phyloP scores from a whole-genome alignment of 2,329 filamentous ascomycete species.

The Trichoderma semiorbis region DNA sequence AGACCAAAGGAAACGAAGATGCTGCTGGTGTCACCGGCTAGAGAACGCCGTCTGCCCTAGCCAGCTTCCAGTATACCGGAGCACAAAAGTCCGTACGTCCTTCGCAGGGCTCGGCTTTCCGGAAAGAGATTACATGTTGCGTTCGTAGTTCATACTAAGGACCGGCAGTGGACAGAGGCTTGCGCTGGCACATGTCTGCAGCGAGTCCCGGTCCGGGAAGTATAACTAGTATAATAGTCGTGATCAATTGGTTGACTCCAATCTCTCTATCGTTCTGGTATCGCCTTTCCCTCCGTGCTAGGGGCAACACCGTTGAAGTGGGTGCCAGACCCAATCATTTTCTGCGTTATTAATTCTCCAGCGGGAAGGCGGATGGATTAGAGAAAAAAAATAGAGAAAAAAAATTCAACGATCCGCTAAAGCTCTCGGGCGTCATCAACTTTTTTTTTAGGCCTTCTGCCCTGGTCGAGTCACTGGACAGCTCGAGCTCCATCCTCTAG shows the following conservation, averaged over 20 bases:
- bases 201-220: neutral
- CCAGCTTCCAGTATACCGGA: neutral
- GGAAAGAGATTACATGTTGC: neutral
- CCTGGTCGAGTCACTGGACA: slow-evolving; percentile 6
- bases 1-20: neutral
- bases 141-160: neutral
- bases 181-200: neutral
- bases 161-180: neutral
- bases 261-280: neutral
- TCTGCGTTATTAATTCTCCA: slow-evolving; percentile 20
- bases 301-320: slow-evolving; percentile 10
- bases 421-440: slow-evolving; percentile 13
- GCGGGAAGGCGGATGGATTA: slow-evolving; percentile 11
- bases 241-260: neutral
- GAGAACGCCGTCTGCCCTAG: neutral
- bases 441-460: slow-evolving; percentile 15
- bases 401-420: slow-evolving; percentile 13
- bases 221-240: neutral
- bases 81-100: neutral
- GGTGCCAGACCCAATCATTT: slow-evolving; percentile 16
- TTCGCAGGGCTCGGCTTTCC: neutral
- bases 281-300: slow-evolving; percentile 5
- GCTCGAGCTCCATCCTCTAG: slow-evolving; percentile 11
- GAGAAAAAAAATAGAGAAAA: neutral
- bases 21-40: neutral